phyloP scores from a whole-genome alignment of 139 green algal genomes.

The Volvox reticuliferus region DNA sequence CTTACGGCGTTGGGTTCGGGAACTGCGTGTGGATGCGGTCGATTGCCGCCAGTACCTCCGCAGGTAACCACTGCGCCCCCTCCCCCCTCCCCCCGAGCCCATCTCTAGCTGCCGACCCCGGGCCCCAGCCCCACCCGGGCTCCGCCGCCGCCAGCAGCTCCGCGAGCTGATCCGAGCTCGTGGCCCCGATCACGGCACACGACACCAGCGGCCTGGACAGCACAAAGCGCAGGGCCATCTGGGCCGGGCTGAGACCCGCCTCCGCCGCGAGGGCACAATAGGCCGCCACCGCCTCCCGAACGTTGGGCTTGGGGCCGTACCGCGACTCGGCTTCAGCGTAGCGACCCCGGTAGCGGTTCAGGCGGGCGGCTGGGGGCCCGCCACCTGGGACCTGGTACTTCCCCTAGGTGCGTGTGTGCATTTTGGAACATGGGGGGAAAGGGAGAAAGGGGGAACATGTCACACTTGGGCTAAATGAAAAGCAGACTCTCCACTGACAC shows the following conservation, averaged over 20 bases:
- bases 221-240: slow-evolving; percentile 82
- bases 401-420: slow-evolving; percentile 57
- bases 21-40: slow-evolving; percentile 67
- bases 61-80: slow-evolving; percentile 31
- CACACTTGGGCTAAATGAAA: too few relatives aligned
- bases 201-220: slow-evolving; percentile 72
- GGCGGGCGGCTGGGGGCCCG: slow-evolving; percentile 63
- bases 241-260: slow-evolving; percentile 67
- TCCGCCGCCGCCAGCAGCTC: slow-evolving; percentile 62
- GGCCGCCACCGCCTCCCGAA: slow-evolving; percentile 65
- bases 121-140: background rate
- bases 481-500: too few relatives aligned
- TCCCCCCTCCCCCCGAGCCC: background rate
- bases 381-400: slow-evolving; percentile 79
- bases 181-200: slow-evolving; percentile 74
- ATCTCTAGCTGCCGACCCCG: background rate
- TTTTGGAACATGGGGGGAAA: too few relatives aligned
- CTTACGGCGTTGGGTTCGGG: slow-evolving; percentile 75
- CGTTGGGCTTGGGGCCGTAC: slow-evolving; percentile 82
- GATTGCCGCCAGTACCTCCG: slow-evolving; percentile 58
- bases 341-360: slow-evolving; percentile 85
- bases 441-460: too few relatives aligned
- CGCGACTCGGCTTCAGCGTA: slow-evolving; percentile 87
- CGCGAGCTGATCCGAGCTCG: slow-evolving; percentile 68
- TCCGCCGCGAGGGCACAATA: slow-evolving; percentile 77